A percentile compares a stretch with the other conserved stretches of the same genome.
Conservation (phyloP, 164 flowering plant species). For the Buxus sempervirens region DNA sequence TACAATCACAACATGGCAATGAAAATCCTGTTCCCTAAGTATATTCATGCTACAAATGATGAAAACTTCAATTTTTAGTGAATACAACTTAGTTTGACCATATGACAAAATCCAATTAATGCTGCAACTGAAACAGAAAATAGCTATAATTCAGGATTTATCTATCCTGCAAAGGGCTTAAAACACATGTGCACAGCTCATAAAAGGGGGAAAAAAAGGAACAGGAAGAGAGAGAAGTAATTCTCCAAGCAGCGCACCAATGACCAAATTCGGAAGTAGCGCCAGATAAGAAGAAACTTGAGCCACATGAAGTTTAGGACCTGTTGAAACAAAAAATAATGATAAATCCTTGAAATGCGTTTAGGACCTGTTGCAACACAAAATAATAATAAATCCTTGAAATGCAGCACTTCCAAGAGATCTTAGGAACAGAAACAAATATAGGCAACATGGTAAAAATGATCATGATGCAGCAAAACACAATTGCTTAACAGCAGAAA, state of each 20-base stretch:
- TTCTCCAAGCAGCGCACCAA: constrained; percentile 47
- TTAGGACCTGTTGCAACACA: constrained; percentile 54
- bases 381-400: background rate
- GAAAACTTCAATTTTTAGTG: background rate
- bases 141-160: background rate
- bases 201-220: background rate
- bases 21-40: background rate
- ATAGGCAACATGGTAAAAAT: background rate
- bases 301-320: constrained; percentile 98
- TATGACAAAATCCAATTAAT: background rate
- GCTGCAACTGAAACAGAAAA: background rate
- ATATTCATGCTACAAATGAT: constrained; percentile 5
- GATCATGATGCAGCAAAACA: background rate
- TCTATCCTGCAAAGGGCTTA: background rate
- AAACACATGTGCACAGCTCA: background rate
- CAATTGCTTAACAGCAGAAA: background rate
- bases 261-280: constrained; percentile 93
- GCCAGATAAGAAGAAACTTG: constrained; percentile 89
- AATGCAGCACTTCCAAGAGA: background rate
- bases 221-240: background rate
- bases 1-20: constrained; percentile 24
- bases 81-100: background rate
- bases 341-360: background rate
- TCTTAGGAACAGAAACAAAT: background rate
- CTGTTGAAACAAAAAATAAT: constrained; percentile 37